Conservation (phyloP, 768 basidiomycete genomes). For the Jaapia argillacea region DNA sequence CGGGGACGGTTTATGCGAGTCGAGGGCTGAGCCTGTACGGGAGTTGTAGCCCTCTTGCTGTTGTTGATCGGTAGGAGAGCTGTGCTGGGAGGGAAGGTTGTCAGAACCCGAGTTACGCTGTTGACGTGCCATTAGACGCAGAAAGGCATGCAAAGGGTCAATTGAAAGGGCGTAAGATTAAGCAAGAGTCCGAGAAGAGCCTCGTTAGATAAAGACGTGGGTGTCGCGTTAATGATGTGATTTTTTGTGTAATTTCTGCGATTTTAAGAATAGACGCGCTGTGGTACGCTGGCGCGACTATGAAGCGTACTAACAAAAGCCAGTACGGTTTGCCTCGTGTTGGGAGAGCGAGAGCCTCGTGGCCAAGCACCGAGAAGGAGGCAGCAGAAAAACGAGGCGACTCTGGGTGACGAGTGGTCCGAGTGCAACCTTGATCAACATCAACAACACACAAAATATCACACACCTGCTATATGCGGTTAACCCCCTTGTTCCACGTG, state of each 20-base stretch:
- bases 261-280: constrained; percentile 19
- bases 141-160: background rate
- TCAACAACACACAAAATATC: too few species aligned
- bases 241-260: constrained; percentile 2
- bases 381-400: background rate
- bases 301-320: background rate
- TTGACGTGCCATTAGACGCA: background rate
- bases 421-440: too few species aligned
- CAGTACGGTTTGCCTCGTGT: background rate
- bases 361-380: background rate
- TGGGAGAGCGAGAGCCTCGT: background rate
- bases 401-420: background rate
- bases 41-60: background rate
- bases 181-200: background rate
- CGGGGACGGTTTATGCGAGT: background rate
- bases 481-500: too few species aligned
- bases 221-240: background rate
- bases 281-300: background rate
- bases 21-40: background rate
- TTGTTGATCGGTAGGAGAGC: background rate
- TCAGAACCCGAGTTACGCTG: background rate
- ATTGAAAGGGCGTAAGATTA: background rate
- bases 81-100: background rate
- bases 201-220: background rate
- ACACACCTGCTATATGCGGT: too few species aligned